phyloP scores from a whole-genome alignment of 768 basidiomycete genomes.

The Trametes maxima region DNA sequence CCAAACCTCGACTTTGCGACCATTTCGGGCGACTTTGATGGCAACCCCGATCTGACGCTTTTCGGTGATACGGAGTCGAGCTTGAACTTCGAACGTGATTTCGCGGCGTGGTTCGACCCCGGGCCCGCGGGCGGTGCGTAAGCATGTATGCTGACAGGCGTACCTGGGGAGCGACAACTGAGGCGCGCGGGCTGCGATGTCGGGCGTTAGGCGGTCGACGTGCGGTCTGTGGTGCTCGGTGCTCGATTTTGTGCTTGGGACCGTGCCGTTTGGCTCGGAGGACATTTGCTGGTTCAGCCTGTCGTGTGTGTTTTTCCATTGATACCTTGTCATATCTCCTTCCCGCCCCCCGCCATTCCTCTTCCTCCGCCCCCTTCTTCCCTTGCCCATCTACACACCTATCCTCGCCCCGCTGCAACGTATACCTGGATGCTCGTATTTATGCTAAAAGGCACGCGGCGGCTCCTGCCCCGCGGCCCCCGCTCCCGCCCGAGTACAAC shows the following conservation, averaged over 20 bases:
- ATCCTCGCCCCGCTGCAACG: neutral
- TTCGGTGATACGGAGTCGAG: slow-evolving; percentile 10
- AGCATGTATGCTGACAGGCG: neutral
- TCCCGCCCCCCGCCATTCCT: neutral
- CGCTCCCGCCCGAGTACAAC: neutral
- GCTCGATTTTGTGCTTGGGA: neutral
- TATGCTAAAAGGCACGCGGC: slow-evolving; percentile 20
- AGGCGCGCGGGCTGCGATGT: neutral
- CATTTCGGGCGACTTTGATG: slow-evolving; percentile 44
- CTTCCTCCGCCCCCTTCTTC: neutral
- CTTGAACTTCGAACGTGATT: slow-evolving; percentile 72
- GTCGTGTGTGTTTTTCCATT: neutral
- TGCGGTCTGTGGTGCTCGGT: neutral
- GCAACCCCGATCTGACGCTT: slow-evolving; percentile 34
- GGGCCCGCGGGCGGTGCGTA: slow-evolving; percentile 32
- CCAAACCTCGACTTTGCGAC: slow-evolving; percentile 42
- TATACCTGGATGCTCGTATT: slow-evolving; percentile 17
- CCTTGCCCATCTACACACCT: neutral
- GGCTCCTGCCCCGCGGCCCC: neutral
- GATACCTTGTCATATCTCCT: slow-evolving; percentile 8
- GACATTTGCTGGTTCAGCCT: neutral
- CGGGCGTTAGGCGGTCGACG: neutral
- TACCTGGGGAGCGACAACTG: too few relatives aligned
- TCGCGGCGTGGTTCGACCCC: slow-evolving; percentile 75
- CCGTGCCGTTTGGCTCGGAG: neutral